These are phyloP conservation scores for Candida mesenterica DNA, from an alignment of 1,139 yeast genomes.

Conservation along the genomic window DNA sequence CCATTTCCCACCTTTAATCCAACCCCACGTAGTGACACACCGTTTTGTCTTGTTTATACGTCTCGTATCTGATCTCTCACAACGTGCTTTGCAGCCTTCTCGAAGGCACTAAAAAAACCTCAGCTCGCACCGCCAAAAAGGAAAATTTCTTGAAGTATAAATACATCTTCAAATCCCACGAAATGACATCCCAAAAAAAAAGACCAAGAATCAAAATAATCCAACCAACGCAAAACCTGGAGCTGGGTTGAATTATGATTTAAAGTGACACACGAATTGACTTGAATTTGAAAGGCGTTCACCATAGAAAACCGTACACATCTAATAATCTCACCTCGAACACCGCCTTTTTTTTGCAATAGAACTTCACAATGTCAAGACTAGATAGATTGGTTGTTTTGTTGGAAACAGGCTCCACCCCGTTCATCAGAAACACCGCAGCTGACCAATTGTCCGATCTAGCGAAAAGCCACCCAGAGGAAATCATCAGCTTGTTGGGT, in stretches of 20 bases:
- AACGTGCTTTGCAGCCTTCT: too few species aligned
- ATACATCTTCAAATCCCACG: constrained; percentile 18
- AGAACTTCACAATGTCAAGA: constrained; percentile 34
- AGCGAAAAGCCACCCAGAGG: constrained; percentile 94
- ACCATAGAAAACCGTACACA: too few species aligned
- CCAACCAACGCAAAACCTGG: too few species aligned
- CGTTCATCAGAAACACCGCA: constrained; percentile 90
- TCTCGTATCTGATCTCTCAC: too few species aligned
- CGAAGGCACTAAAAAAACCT: not conserved
- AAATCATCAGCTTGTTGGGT: constrained; percentile 75
- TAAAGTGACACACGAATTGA: too few species aligned
- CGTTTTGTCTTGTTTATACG: too few species aligned
- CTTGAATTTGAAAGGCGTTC: too few species aligned
- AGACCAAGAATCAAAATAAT: constrained; percentile 4
- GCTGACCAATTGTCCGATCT: constrained; percentile 96
- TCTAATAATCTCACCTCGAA: too few species aligned
- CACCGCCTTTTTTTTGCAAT: too few species aligned
- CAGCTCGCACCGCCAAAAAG: not conserved
- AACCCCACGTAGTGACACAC: too few species aligned
- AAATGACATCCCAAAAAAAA: constrained; percentile 7
- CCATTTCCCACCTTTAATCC: too few species aligned
- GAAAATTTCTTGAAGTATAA: constrained; percentile 14
- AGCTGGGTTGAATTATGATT: too few species aligned
- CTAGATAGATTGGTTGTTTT: constrained; percentile 74
- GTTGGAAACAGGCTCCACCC: constrained; percentile 93